Evolutionary conservation across 1,139 yeast genomes (phyloP).

Genomic region (Candida mesenterica): DNA sequence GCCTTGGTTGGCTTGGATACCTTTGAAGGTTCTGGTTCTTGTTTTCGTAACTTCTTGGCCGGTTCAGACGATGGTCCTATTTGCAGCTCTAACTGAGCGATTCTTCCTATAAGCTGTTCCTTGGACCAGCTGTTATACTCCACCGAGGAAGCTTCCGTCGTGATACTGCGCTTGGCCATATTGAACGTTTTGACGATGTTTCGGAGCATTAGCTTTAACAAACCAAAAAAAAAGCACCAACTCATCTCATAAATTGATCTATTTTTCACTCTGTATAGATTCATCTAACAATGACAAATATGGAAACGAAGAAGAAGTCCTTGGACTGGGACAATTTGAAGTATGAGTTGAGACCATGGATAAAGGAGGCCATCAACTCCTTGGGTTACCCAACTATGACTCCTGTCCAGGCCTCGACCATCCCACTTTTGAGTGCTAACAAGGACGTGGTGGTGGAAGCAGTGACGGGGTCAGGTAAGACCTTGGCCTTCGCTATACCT

Average conservation of each 20-base stretch:
- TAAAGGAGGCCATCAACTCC: constrained; percentile 62
- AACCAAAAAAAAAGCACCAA: not conserved
- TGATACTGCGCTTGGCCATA: constrained; percentile 4
- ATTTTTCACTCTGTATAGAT: not conserved
- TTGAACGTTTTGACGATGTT: constrained; percentile 4
- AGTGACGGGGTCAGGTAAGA: constrained; percentile 96
- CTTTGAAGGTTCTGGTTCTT: no score
- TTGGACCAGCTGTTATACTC: constrained; percentile 51
- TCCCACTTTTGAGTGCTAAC: constrained; percentile 81
- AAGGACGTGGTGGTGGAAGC: constrained; percentile 97
- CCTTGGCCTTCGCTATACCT: constrained; percentile 84
- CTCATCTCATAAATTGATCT: not conserved
- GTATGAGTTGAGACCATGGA: constrained; percentile 42
- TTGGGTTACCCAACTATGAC: constrained; percentile 85
- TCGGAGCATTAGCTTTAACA: constrained; percentile 4
- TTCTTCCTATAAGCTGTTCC: constrained; percentile 49
- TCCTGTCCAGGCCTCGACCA: constrained; percentile 95
- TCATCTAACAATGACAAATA: not conserved
- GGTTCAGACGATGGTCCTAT: not conserved
- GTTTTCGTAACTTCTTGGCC: not conserved
- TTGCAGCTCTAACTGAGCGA: constrained; percentile 46
- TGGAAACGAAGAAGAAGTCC: constrained; percentile 35
- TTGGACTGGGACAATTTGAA: constrained; percentile 39
- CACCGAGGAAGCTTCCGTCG: constrained; percentile 2
- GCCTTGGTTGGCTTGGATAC: not conserved